Evolutionary conservation across 2,329 filamentous ascomycete genomes (phyloP), one percentile per base, ranked within the genome.

Genomic region (Apiospora kogelbergensis): DNA sequence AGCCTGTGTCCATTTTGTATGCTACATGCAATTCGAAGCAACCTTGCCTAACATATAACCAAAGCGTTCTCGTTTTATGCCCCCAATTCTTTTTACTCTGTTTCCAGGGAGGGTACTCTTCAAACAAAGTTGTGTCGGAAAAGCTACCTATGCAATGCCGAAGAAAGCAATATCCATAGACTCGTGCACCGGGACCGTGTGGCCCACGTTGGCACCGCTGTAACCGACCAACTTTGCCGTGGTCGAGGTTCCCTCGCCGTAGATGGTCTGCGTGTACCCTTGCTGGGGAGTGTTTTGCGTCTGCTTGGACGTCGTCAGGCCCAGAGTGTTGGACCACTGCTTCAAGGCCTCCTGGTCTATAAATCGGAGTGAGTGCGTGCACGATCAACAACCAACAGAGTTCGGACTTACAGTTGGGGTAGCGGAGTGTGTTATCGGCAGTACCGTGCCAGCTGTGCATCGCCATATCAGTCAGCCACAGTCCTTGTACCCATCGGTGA

Each of bases 301-400:
- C 24, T 46, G 44, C 44, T 46, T 33, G 13, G 70, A 67, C 1
- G 65, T 53, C n/a, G 63, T 57, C 20, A 70, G 68, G 11, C 80
- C 81, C 44, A 79, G 76, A 0, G 84, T 79, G n/a, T 76, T 74
- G 37, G 75, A 73, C 78, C 78, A 80, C 70, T 79, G 72, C 53
- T 79, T 78, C 46, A 79, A 67, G 17, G 73, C 71, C 53, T 79
- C 77, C 6, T 71, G 71, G 10, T 75, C 53, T 60, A 26, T 7
- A 11, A 11, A n/a, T 37, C 7, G 17, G 22, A n/a, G 53, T 60
- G 15, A 60, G 53, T n/a, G 33, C 20, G 22, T 4, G 33, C 20
- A 11, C 5, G 24, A 30, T 24, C 6, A 1, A 22, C 2, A 7
- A 26, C 7, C 1, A 6, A 6, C 11, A 53, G 3, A 22, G 6